Base-by-base conservation (phyloP, 495 filamentous ascomycete genomes). In the Rusavskia elegans region DNA sequence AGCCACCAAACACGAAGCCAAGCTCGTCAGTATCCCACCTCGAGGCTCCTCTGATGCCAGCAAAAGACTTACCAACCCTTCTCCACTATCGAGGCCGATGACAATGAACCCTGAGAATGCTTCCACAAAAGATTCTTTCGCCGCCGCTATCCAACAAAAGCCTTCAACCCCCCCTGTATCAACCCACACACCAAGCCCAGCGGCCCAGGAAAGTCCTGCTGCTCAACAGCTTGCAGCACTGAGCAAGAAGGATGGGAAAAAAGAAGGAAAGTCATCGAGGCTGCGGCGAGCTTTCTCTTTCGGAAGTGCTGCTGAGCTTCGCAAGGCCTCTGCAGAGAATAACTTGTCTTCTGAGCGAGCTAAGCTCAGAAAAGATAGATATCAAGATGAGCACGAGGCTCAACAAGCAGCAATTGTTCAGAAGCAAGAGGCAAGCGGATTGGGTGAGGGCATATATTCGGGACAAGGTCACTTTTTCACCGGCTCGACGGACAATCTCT, bases 271-370 rank as follows among this genome's bases (percentile, higher is more conserved):
- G 68, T 93, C 93, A 53, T 89, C 84, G n/a, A 76, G 90, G 49
- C 69, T 99, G 45, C 76, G 92, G 52, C 79, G 92, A 61, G 92
- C 92, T 3, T 96, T 99, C 64, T 97, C 93, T 0, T 99, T 99
- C 66, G 89, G 92, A 19, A 96, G 93, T 63, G 86, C 90, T 40
- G 87, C 89, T 10, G 93, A 99, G 63, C 76, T 99, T 37, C 75
- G 87, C 49, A 85, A 85, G 57, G 74, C 80, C 3, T 87, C 81
- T 14, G 78, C 79, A 7, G 83, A 82, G 56, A 80, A 79, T 53
- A 82, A 75, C 56, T 61, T 72, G 58, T 45, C 32, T 5, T 66
- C 64, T 40, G 80, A 82, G 11, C 70, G 77, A 0, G 76, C 82
- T 29, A 81, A 81, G 58, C 67, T 85, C 27, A 80, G 84, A 35